Evolutionary conservation across 306 rosid genomes (phyloP).

Genomic region (Rosa persica): DNA sequence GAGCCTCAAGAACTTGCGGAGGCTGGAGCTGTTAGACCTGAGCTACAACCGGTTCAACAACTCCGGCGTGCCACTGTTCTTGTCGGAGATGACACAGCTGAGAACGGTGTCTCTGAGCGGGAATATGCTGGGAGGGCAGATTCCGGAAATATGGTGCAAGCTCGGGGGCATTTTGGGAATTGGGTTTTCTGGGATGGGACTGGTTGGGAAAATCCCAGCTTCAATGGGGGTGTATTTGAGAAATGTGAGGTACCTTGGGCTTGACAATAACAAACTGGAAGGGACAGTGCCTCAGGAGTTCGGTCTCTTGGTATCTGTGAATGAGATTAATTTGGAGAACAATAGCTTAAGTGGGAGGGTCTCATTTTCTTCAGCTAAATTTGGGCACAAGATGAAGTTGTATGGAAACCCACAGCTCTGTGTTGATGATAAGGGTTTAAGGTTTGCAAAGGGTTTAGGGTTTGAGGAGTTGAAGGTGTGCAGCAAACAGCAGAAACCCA

Average conservation of each 20-base stretch:
- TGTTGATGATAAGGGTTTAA: slow-evolving; percentile 32
- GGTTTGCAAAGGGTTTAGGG: slow-evolving; percentile 10
- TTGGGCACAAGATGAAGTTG: slow-evolving; percentile 51
- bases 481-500: slow-evolving; percentile 35
- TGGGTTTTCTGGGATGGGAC: slow-evolving; percentile 63
- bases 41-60: slow-evolving; percentile 63
- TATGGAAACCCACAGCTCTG: slow-evolving; percentile 67
- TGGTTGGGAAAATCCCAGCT: slow-evolving; percentile 59
- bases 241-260: slow-evolving; percentile 60
- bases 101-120: slow-evolving; percentile 73
- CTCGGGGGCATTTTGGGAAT: slow-evolving; percentile 46
- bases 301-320: slow-evolving; percentile 41
- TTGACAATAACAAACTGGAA: slow-evolving; percentile 67
- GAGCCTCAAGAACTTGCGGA: slow-evolving; percentile 34
- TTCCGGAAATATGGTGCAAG: slow-evolving; percentile 74
- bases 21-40: slow-evolving; percentile 64
- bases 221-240: slow-evolving; percentile 68
- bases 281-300: slow-evolving; percentile 70
- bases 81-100: slow-evolving; percentile 45
- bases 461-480: slow-evolving; percentile 44
- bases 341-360: slow-evolving; percentile 71
- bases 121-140: slow-evolving; percentile 62
- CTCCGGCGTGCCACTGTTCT: slow-evolving; percentile 59
- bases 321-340: slow-evolving; percentile 78
- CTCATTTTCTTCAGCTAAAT: slow-evolving; percentile 31